Percentiles rank a stretch among this genome's conserved stretches.
Conservation (phyloP, 306 rosid genomes). For the Prunus kanzakura region DNA sequence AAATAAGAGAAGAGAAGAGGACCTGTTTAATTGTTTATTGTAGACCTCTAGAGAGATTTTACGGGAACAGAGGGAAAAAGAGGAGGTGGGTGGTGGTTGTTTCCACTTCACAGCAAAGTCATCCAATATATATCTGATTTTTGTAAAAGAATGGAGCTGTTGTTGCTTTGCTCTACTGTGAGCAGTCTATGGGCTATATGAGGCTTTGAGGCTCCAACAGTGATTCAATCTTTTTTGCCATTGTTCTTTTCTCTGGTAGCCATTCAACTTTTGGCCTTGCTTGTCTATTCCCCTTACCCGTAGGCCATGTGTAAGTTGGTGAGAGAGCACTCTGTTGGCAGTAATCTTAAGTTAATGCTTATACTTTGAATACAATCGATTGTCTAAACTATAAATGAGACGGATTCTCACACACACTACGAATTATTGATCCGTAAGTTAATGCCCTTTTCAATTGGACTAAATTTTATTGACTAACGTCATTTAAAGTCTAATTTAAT, state of each 20-base stretch:
- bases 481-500: no score
- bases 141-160: not conserved
- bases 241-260: not conserved
- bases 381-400: no score
- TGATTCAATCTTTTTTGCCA: not conserved
- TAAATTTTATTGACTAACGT: no score
- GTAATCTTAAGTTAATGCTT: no score
- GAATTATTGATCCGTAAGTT: accelerated
- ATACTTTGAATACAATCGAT: no score
- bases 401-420: no score
- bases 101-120: not conserved
- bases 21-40: not conserved
- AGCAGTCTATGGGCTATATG: not conserved
- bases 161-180: not conserved
- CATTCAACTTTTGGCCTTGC: not conserved
- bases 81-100: slow-evolving; percentile 10
- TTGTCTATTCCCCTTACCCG: not conserved
- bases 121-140: not conserved
- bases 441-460: accelerated
- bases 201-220: not conserved
- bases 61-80: not conserved
- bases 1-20: not conserved
- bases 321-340: no score
- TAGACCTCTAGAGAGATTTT: not conserved
- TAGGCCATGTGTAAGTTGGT: no score